Percentiles rank a stretch among this genome's conserved stretches.
phyloP scores from a whole-genome alignment of 192 early-diverging fungal genomes.

The Chytriomyces sp. region DNA sequence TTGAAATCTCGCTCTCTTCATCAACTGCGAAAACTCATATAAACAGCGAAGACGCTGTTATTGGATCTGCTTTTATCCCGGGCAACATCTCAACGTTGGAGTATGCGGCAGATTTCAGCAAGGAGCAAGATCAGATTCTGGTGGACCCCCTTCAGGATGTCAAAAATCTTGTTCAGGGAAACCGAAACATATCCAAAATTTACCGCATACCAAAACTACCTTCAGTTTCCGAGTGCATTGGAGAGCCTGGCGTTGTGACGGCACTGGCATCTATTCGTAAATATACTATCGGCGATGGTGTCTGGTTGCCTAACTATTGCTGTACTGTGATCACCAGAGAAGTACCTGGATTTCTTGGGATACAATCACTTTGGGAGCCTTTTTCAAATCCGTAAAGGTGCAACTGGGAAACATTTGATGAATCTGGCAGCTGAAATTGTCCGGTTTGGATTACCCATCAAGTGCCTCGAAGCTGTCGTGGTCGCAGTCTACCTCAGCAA shows the following conservation, averaged over 20 bases:
- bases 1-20: no score
- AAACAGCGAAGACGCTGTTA: no score
- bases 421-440: slow-evolving; percentile 43
- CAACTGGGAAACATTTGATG: slow-evolving; percentile 33
- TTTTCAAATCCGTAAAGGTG: slow-evolving; percentile 43
- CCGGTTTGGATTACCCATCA: slow-evolving; percentile 48
- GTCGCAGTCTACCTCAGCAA: slow-evolving; percentile 40
- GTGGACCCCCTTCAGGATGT: not conserved
- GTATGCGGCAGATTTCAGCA: no score
- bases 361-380: slow-evolving; percentile 48
- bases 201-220: slow-evolving; percentile 19
- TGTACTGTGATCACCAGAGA: slow-evolving; percentile 19
- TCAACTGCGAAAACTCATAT: no score
- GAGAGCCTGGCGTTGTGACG: not conserved
- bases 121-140: no score
- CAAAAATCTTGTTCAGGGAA: slow-evolving; percentile 1
- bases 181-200: not conserved
- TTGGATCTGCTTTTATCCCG: no score
- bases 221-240: not conserved
- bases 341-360: slow-evolving; percentile 27
- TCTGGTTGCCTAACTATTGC: not conserved
- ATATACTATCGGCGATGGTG: not conserved
- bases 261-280: slow-evolving; percentile 2
- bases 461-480: slow-evolving; percentile 57
- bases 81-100: no score